Percentiles rank a stretch among this genome's conserved stretches.
Evolutionary conservation across 2,329 filamentous ascomycete genomes (phyloP).

Genomic region (Alternaria triticimaculans): DNA sequence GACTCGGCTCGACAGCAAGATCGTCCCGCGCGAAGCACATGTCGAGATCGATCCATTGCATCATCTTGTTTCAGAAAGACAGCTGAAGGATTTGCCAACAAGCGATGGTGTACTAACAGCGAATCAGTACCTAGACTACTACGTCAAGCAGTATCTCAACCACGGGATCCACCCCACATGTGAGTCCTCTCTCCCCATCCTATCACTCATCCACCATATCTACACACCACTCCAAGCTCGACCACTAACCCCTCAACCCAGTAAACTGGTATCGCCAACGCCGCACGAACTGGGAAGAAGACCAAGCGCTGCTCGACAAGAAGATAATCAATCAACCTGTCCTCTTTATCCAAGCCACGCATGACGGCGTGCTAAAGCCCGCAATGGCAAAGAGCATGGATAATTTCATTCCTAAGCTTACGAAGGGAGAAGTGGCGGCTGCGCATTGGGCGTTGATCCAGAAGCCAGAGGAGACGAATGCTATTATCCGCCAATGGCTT

Average conservation of each 20-base stretch:
- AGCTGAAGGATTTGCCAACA: not conserved
- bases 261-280: constrained; percentile 87
- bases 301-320: constrained; percentile 53
- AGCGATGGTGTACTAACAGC: constrained; percentile 47
- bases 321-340: constrained; percentile 56
- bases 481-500: constrained; percentile 71
- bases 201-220: not conserved
- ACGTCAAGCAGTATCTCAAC: constrained; percentile 72
- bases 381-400: constrained; percentile 76
- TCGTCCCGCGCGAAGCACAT: not conserved
- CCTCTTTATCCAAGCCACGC: constrained; percentile 75
- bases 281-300: constrained; percentile 78
- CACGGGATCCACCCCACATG: constrained; percentile 77
- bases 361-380: constrained; percentile 76
- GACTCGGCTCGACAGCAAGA: not conserved
- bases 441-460: constrained; percentile 86
- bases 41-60: not conserved
- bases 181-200: constrained; percentile 41
- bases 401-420: constrained; percentile 68
- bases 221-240: not conserved
- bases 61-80: constrained; percentile 12
- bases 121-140: constrained; percentile 70
- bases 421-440: constrained; percentile 69
- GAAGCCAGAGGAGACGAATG: constrained; percentile 73
- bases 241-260: constrained; percentile 23